A percentile compares a stretch with the other conserved stretches of the same genome.
phyloP scores from a whole-genome alignment of 2,329 filamentous ascomycete species.

The Podosphaera xanthii region DNA sequence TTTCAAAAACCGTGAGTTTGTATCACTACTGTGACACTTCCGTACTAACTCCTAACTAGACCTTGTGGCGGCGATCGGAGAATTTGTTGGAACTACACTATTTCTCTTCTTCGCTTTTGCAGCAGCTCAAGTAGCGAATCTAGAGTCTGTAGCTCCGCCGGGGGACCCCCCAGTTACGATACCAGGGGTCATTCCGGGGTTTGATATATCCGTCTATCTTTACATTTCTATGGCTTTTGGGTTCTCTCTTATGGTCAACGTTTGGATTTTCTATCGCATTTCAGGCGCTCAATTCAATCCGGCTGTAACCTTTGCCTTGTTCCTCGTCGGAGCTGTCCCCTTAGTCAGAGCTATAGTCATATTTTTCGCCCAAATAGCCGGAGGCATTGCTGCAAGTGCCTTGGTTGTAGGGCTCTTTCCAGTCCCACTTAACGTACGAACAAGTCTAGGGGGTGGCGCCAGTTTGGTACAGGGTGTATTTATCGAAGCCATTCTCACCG shows the following conservation, averaged over 20 bases:
- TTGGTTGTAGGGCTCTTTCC: conserved; percentile 20
- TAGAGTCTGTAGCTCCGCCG: conserved; percentile 9
- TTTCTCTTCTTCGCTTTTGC: conserved; percentile 18
- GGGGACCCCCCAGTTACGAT: conserved; percentile 13
- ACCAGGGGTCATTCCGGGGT: conserved; percentile 21
- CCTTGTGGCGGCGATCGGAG: conserved; percentile 12
- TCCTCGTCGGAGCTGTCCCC: conserved; percentile 17
- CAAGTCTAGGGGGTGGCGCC: conserved; percentile 20
- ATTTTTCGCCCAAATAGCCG: conserved; percentile 17
- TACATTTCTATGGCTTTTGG: conserved; percentile 17
- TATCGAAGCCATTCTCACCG: conserved; percentile 26
- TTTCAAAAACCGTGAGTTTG: conserved; percentile 19
- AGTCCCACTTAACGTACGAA: conserved; percentile 18
- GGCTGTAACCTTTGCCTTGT: conserved; percentile 19
- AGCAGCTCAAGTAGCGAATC: conserved; percentile 13
- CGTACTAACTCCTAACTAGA: conserved; percentile 5
- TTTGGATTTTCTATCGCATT: conserved; percentile 30
- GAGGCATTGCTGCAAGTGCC: conserved; percentile 19
- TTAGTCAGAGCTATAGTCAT: conserved; percentile 15
- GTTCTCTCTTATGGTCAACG: conserved; percentile 24
- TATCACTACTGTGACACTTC: neutral
- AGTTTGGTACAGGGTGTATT: conserved; percentile 24
- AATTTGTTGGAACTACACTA: conserved; percentile 17
- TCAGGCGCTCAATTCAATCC: conserved; percentile 30
- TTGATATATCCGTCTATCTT: conserved; percentile 21